phyloP scores from a whole-genome alignment of 78 protist genomes.

The Pigoraptor vietnamica region DNA sequence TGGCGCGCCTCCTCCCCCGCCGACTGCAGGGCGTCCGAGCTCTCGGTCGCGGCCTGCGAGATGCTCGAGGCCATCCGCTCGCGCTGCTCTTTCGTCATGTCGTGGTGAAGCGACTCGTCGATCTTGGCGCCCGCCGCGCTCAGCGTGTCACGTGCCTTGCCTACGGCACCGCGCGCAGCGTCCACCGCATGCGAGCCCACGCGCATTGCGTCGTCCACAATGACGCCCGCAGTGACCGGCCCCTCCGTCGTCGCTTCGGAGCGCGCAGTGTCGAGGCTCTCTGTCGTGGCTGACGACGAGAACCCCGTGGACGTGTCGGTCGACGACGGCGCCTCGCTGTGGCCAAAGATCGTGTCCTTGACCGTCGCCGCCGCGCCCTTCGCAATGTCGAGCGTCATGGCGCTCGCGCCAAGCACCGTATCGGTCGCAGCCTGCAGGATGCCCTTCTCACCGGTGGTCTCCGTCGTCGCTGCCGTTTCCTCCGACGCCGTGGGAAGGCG shows the following conservation, averaged over 20 bases:
- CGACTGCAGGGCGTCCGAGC: neutral
- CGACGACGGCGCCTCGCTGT: neutral
- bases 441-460: neutral
- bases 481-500: neutral
- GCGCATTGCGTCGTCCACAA: neutral
- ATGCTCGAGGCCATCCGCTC: neutral
- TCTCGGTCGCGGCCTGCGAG: neutral
- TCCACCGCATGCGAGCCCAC: neutral
- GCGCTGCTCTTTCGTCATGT: neutral
- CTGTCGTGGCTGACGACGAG: neutral
- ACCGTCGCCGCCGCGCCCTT: neutral
- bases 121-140: neutral
- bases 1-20: neutral
- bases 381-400: neutral
- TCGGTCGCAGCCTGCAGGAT: neutral
- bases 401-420: neutral
- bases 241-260: too few species aligned
- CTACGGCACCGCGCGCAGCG: neutral
- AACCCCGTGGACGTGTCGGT: neutral
- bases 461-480: neutral
- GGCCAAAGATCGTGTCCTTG: neutral
- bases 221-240: neutral
- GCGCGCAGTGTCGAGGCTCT: neutral
- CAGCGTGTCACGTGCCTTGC: neutral
- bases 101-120: neutral